Base-by-base conservation (phyloP, 1,139 yeast genomes). In the Blastobotrys capitulatus region DNA sequence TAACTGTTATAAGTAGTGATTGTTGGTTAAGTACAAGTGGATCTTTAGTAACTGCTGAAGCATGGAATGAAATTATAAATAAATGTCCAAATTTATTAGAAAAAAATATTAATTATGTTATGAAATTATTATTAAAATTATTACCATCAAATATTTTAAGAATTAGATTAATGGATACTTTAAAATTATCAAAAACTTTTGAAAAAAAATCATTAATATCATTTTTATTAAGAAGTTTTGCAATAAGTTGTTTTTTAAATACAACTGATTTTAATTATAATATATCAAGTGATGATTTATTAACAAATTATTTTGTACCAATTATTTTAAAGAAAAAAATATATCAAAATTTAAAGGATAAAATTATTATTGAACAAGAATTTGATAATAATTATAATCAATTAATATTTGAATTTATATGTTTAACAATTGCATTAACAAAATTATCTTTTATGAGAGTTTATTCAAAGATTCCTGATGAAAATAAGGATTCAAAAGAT, bases 1-100 rank as follows among this genome's bases (percentile, higher is more conserved):
- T 44, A 19, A 16, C 34, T 5, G 12, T 44, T 16, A 38, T 41
- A n/a, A 36, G 38, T 6, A 16, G 15, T n/a, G 47, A 44, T 25
- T 22, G 42, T 31, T 15, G 31, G 19, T n/a, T 44, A 19, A 38
- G 38, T 13, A 20, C 27, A 13, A 6, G 6, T 20, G 42, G 25
- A 13, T 44, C 47, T 2, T 29, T 27, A 2, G 40, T 20, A 2
- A 37, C 27, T 5, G 38, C 47, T 5, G 16, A 31, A 29, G 32
- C 32, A 29, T 29, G 32, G 32, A 9, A 12, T 29, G 9, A 29
- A 3, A 3, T 29, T 6, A 29, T 29, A 6, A 12, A 12, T 13
- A 13, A 29, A 29, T 6, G 2, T 29, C 6, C 32, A 29, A 26
- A 26, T 7, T 13, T 29, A 29, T 9, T 29, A 6, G n/a, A 10